phyloP scores from a whole-genome alignment of 129 eudicot genomes.

The Flaveria brownii region DNA sequence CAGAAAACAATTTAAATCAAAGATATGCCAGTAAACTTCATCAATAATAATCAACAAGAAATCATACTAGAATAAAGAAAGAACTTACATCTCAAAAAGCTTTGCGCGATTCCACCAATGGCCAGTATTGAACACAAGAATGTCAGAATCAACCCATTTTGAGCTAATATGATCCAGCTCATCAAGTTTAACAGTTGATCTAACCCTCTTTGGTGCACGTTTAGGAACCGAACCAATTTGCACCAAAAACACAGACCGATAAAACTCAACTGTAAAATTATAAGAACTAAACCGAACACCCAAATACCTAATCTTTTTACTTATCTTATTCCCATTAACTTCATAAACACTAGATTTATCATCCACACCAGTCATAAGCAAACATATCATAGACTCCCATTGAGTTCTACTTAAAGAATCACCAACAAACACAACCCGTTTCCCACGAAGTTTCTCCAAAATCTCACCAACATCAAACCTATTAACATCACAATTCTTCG shows the following conservation, averaged over 20 bases:
- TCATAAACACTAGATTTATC: constrained; percentile 74
- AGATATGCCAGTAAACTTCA: not conserved
- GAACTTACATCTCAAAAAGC: constrained; percentile 68
- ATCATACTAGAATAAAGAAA: not conserved
- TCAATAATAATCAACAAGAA: constrained; percentile 35
- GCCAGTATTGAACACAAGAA: constrained; percentile 77
- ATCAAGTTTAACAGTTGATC: constrained; percentile 60
- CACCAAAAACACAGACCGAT: constrained; percentile 74
- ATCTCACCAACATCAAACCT: constrained; percentile 49
- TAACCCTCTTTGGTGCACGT: constrained; percentile 71
- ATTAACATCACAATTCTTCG: constrained; percentile 59
- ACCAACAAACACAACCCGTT: constrained; percentile 88
- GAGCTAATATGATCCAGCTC: constrained; percentile 60
- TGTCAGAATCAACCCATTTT: constrained; percentile 72
- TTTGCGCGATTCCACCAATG: constrained; percentile 91
- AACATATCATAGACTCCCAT: constrained; percentile 92
- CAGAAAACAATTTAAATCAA: not conserved
- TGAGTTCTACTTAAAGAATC: constrained; percentile 93
- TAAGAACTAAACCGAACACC: constrained; percentile 60
- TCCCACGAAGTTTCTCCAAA: constrained; percentile 72
- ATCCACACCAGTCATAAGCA: constrained; percentile 83
- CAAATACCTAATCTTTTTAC: constrained; percentile 77
- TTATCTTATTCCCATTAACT: constrained; percentile 68
- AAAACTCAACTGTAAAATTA: constrained; percentile 71
- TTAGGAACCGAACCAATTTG: constrained; percentile 62